A percentile compares a stretch with the other conserved stretches of the same genome.
Conservation (phyloP, 164 flowering plant species). For the Hamamelis virginiana region DNA sequence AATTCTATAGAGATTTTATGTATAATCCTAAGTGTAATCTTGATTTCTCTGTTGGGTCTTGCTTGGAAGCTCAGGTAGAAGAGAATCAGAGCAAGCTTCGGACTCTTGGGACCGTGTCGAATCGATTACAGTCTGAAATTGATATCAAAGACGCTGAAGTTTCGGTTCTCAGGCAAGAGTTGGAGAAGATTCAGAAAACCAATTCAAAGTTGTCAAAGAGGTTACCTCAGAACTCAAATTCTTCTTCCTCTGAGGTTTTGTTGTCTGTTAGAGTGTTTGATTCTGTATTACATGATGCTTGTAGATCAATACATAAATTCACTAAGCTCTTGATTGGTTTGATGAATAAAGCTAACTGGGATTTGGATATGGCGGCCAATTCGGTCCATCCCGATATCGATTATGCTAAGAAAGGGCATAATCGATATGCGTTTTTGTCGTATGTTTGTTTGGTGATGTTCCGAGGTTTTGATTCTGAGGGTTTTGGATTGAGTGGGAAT, state of each 20-base stretch:
- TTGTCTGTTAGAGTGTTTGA: slow-evolving; percentile 65
- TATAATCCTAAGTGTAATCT: slow-evolving; percentile 28
- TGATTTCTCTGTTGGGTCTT: slow-evolving; percentile 49
- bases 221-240: slow-evolving; percentile 28
- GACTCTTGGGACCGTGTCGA: slow-evolving; percentile 54
- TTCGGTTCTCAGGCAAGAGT: slow-evolving; percentile 41
- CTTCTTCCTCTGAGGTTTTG: slow-evolving; percentile 37
- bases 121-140: slow-evolving; percentile 74
- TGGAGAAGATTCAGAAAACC: slow-evolving; percentile 41
- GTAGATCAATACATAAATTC: slow-evolving; percentile 52
- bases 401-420: slow-evolving; percentile 64
- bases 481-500: slow-evolving; percentile 47
- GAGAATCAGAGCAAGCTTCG: slow-evolving; percentile 92
- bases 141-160: slow-evolving; percentile 67
- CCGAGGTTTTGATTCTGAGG: slow-evolving; percentile 52
- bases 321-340: slow-evolving; percentile 63
- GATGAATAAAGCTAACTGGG: slow-evolving; percentile 84
- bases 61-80: slow-evolving; percentile 75
- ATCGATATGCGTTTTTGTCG: slow-evolving; percentile 70
- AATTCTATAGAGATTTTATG: slow-evolving; percentile 32
- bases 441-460: slow-evolving; percentile 86
- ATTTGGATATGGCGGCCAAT: slow-evolving; percentile 76
- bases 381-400: slow-evolving; percentile 57
- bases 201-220: slow-evolving; percentile 47
- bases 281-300: slow-evolving; percentile 58